Percentiles rank a stretch among this genome's conserved stretches.
Evolutionary conservation across 2,329 filamentous ascomycete genomes (phyloP).

Genomic region (Intubia oerlemansii): DNA sequence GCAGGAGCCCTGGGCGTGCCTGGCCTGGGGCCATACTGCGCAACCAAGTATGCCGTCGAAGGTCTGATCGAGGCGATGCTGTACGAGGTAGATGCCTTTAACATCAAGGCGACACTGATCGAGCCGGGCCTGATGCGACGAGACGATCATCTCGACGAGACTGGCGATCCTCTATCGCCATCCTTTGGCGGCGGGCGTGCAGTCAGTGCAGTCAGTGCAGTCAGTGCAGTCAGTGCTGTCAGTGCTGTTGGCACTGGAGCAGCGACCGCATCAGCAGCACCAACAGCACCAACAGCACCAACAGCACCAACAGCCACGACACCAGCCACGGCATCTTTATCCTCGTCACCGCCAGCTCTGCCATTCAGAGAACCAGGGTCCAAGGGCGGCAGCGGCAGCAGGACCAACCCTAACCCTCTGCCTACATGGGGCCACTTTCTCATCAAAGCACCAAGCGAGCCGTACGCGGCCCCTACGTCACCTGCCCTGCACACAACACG

Average conservation of each 20-base stretch:
- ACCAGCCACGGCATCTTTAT: too few relatives aligned
- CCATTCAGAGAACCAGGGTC: too few relatives aligned
- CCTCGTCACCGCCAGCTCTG: too few relatives aligned
- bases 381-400: too few relatives aligned
- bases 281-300: too few relatives aligned
- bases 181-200: not conserved
- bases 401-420: too few relatives aligned
- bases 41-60: constrained; percentile 92
- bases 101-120: constrained; percentile 83
- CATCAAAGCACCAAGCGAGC: constrained; percentile 65
- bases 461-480: constrained; percentile 56
- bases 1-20: constrained; percentile 85
- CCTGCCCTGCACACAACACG: constrained; percentile 76
- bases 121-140: constrained; percentile 75
- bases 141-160: too few relatives aligned
- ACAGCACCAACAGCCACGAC: constrained; percentile 24
- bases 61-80: constrained; percentile 91
- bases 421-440: constrained; percentile 84
- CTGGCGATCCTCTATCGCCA: too few relatives aligned
- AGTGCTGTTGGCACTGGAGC: not conserved
- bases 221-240: too few relatives aligned
- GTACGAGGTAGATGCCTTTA: constrained; percentile 81
- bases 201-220: too few relatives aligned
- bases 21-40: constrained; percentile 82
- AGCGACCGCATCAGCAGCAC: not conserved